Percentiles rank a stretch among this genome's conserved stretches.
phyloP scores from a whole-genome alignment of 768 basidiomycete species.

The Psilocybe subaeruginosa region DNA sequence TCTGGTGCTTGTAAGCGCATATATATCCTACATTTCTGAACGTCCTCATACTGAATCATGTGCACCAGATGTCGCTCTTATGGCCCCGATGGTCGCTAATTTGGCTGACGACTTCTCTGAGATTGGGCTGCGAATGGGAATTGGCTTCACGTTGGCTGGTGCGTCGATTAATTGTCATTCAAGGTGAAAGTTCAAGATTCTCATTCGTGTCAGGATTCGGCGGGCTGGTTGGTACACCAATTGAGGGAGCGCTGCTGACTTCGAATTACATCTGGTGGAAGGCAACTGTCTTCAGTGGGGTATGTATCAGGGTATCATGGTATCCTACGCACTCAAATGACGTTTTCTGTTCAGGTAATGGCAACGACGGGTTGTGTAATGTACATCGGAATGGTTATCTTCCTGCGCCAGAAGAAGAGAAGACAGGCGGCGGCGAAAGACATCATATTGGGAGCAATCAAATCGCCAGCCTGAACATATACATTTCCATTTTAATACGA shows the following conservation, averaged over 20 bases:
- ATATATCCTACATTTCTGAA: not conserved
- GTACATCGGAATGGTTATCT: not conserved
- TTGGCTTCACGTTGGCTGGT: slow-evolving; percentile 14
- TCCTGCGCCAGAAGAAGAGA: not conserved
- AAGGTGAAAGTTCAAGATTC: not conserved
- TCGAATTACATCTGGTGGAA: slow-evolving; percentile 8
- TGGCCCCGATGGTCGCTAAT: slow-evolving; percentile 14
- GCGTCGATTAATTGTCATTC: not conserved
- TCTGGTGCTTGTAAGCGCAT: slow-evolving; percentile 12
- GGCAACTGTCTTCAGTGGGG: slow-evolving; percentile 7
- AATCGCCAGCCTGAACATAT: not conserved
- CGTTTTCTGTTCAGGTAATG: not conserved
- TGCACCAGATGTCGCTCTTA: slow-evolving; percentile 6
- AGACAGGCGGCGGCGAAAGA: not conserved
- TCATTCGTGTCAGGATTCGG: not conserved
- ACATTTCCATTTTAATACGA: too few relatives aligned
- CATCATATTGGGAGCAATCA: not conserved
- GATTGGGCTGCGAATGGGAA: slow-evolving; percentile 14
- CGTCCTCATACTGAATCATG: not conserved
- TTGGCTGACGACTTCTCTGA: slow-evolving; percentile 13
- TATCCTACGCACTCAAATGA: not conserved
- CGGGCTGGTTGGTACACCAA: slow-evolving; percentile 12
- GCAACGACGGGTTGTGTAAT: not conserved
- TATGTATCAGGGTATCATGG: not conserved
- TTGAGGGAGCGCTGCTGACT: slow-evolving; percentile 9